phyloP scores from a whole-genome alignment of 352 stramenopile genomes.

The Phytophthora fragariae region DNA sequence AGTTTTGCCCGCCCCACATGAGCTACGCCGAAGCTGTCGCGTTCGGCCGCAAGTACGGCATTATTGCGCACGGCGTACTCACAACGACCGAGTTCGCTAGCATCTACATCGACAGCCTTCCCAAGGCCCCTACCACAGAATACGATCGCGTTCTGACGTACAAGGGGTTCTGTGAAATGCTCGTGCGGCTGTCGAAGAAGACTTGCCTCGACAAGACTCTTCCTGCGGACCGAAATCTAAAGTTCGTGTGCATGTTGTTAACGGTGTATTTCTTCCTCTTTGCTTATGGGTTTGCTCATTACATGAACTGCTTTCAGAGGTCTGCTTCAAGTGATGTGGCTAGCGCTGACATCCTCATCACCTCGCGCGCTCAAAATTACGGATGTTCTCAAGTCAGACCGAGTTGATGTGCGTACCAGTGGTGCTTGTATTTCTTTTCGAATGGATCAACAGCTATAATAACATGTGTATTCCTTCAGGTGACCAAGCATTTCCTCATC shows the following conservation, averaged over 20 bases:
- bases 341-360: slow-evolving; percentile 64
- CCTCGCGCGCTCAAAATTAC: slow-evolving; percentile 67
- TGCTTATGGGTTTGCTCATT: neutral
- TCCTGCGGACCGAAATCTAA: slow-evolving; percentile 61
- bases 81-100: slow-evolving; percentile 81
- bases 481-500: slow-evolving; percentile 69
- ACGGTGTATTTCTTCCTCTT: neutral
- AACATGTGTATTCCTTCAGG: slow-evolving; percentile 28
- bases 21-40: slow-evolving; percentile 75
- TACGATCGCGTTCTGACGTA: slow-evolving; percentile 72
- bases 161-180: slow-evolving; percentile 67
- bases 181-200: slow-evolving; percentile 69
- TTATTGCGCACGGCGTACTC: slow-evolving; percentile 79
- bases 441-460: neutral
- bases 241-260: slow-evolving; percentile 30
- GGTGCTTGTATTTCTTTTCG: neutral
- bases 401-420: slow-evolving; percentile 44
- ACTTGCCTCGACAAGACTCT: slow-evolving; percentile 44
- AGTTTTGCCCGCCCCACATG: slow-evolving; percentile 60
- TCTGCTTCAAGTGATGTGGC: slow-evolving; percentile 87
- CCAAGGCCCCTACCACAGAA: slow-evolving; percentile 60
- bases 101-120: slow-evolving; percentile 79
- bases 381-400: slow-evolving; percentile 78
- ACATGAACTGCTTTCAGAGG: slow-evolving; percentile 37
- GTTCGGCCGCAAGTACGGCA: slow-evolving; percentile 74